Conservation (phyloP, 306 rosid genomes). For the peach (Prunus persica) region DNA sequence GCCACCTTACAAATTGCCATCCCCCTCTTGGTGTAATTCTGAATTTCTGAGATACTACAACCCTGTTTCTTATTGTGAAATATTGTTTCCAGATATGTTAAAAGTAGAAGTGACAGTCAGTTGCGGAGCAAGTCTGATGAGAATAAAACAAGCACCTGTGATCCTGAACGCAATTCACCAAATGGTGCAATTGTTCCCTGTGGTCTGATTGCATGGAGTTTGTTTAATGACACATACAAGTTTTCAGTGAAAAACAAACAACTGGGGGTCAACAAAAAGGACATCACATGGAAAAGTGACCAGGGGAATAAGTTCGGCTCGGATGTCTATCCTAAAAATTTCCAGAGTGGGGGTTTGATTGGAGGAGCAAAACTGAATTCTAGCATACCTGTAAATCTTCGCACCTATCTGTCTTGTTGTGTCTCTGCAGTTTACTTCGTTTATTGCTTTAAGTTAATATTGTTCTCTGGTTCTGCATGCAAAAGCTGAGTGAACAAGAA, state of each 20-base stretch:
- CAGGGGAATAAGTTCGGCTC: slow-evolving; percentile 54
- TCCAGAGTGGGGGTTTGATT: slow-evolving; percentile 56
- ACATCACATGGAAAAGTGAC: slow-evolving; percentile 90
- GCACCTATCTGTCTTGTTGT: neutral
- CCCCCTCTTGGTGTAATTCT: neutral
- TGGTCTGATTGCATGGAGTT: slow-evolving; percentile 89
- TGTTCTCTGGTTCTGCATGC: slow-evolving; percentile 30
- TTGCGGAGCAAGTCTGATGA: slow-evolving; percentile 38
- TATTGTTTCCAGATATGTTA: slow-evolving; percentile 56
- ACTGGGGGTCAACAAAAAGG: slow-evolving; percentile 60
- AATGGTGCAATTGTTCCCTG: slow-evolving; percentile 68
- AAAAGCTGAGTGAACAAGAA: slow-evolving; percentile 75
- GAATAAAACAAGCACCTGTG: slow-evolving; percentile 26
- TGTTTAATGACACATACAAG: slow-evolving; percentile 79
- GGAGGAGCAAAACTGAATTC: slow-evolving; percentile 75
- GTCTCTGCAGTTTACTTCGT: neutral
- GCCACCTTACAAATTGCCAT: neutral
- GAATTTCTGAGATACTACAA: slow-evolving; percentile 11
- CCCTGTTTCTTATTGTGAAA: slow-evolving; percentile 18
- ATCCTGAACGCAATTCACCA: slow-evolving; percentile 44
- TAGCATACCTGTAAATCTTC: slow-evolving; percentile 60
- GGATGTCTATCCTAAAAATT: slow-evolving; percentile 74
- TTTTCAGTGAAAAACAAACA: slow-evolving; percentile 44
- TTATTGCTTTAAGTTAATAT: slow-evolving; percentile 7
- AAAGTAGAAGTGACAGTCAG: slow-evolving; percentile 63